Percentiles rank a stretch among this genome's conserved stretches.
phyloP scores from a whole-genome alignment of 495 filamentous ascomycete species.

The Podospora fimiseda region DNA sequence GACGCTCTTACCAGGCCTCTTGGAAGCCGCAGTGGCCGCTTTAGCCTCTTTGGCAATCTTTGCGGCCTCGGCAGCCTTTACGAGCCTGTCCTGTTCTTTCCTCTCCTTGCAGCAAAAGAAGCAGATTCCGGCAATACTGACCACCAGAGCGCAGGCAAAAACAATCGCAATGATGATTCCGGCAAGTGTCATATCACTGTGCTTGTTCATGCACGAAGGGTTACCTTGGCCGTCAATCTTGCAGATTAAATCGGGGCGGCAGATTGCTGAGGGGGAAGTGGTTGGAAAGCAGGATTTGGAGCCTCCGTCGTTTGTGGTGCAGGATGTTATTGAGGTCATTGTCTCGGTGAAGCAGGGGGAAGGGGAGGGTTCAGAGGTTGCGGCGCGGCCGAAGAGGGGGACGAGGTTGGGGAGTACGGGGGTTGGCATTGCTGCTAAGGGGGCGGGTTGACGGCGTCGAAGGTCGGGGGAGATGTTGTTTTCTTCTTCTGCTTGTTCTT shows the following conservation, averaged over 20 bases:
- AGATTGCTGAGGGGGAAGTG: slow-evolving; percentile 24
- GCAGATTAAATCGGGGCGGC: slow-evolving; percentile 43
- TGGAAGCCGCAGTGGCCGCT: slow-evolving; percentile 20
- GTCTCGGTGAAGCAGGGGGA: slow-evolving; percentile 35
- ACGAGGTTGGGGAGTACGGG: neutral
- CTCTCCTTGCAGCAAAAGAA: slow-evolving; percentile 38
- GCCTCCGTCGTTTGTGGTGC: slow-evolving; percentile 30
- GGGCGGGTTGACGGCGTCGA: slow-evolving; percentile 7
- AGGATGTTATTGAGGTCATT: slow-evolving; percentile 23
- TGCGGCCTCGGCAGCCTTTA: slow-evolving; percentile 28
- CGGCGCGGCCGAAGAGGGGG: slow-evolving; percentile 6
- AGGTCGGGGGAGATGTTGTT: slow-evolving; percentile 24
- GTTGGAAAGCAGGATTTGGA: slow-evolving; percentile 36
- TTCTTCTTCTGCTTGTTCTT: too few species aligned
- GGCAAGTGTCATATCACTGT: slow-evolving; percentile 27
- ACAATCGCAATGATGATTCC: slow-evolving; percentile 39
- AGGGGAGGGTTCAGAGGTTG: slow-evolving; percentile 13
- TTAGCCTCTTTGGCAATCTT: slow-evolving; percentile 32
- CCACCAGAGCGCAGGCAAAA: slow-evolving; percentile 29
- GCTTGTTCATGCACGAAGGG: slow-evolving; percentile 38
- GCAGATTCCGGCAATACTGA: slow-evolving; percentile 27
- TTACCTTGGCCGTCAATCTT: slow-evolving; percentile 25
- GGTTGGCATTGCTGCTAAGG: neutral
- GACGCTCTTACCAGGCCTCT: slow-evolving; percentile 42
- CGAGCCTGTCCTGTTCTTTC: slow-evolving; percentile 24